These are phyloP conservation scores for Wallacemonas sp. DNA, from an alignment of 208 protist species.

Conservation along the genomic window DNA sequence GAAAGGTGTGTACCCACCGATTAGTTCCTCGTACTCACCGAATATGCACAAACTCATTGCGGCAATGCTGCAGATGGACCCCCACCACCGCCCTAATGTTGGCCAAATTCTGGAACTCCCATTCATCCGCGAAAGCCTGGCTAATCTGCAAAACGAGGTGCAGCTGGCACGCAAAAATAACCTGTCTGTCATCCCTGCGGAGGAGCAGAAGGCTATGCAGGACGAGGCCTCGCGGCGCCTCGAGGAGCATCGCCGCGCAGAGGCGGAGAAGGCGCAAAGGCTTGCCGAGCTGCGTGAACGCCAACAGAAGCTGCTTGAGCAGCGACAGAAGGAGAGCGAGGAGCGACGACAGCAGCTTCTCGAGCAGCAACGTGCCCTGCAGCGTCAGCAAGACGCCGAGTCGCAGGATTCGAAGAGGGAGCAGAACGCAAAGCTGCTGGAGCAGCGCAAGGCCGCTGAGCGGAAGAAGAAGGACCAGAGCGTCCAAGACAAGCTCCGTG, in stretches of 20 bases:
- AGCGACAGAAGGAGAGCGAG: conserved; percentile 52
- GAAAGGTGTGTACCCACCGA: conserved; percentile 83
- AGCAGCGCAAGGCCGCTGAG: conserved; percentile 55
- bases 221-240: conserved; percentile 26
- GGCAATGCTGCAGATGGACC: conserved; percentile 86
- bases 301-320: conserved; percentile 43
- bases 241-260: conserved; percentile 46
- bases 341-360: conserved; percentile 44
- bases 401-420: conserved; percentile 49
- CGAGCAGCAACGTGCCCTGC: conserved; percentile 40
- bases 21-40: conserved; percentile 67
- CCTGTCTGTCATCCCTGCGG: conserved; percentile 37
- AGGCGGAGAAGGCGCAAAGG: conserved; percentile 46
- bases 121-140: conserved; percentile 77
- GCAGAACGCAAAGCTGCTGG: conserved; percentile 59
- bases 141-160: conserved; percentile 58
- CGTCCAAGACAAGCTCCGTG: conserved; percentile 40
- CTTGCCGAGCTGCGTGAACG: conserved; percentile 39
- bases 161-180: conserved; percentile 42
- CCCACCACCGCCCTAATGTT: conserved; percentile 72
- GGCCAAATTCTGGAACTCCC: conserved; percentile 71
- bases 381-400: conserved; percentile 50
- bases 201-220: conserved; percentile 48
- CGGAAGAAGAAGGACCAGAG: conserved; percentile 41
- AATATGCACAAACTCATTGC: conserved; percentile 77